These are phyloP conservation scores for Cicer yamashitae DNA, from an alignment of 306 rosid species.

Conservation along the genomic window DNA sequence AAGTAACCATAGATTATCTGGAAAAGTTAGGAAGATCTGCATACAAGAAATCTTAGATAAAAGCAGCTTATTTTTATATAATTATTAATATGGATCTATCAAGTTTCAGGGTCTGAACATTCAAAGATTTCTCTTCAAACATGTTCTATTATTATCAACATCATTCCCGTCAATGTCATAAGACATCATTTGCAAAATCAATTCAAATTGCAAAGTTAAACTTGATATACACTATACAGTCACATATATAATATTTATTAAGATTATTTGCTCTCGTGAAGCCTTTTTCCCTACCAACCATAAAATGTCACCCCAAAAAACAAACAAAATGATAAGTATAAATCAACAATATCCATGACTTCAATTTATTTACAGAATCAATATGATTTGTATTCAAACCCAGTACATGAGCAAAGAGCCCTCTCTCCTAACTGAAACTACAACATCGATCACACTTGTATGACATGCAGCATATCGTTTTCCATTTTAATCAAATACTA, in stretches of 20 bases:
- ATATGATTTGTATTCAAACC: conserved; percentile 36
- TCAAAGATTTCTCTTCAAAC: conserved; percentile 16
- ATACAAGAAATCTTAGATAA: conserved; percentile 24
- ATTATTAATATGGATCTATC: conserved; percentile 26
- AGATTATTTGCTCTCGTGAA: background rate
- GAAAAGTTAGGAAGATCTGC: conserved; percentile 14
- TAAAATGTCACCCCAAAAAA: background rate
- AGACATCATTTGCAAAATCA: conserved; percentile 23
- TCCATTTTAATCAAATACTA: conserved; percentile 35
- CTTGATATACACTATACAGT: conserved; percentile 13
- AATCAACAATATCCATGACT: conserved; percentile 17
- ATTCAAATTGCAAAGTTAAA: conserved; percentile 28
- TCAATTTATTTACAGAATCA: conserved; percentile 30
- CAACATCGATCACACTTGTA: conserved; percentile 18
- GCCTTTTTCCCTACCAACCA: background rate
- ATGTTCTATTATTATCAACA: conserved; percentile 14
- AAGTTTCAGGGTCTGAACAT: conserved; percentile 33
- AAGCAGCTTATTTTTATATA: conserved; percentile 15
- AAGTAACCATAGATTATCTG: conserved; percentile 22
- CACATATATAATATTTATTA: conserved; percentile 29
- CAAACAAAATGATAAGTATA: background rate
- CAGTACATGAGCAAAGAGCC: conserved; percentile 27
- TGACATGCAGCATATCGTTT: conserved; percentile 25
- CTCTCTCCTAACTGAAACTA: conserved; percentile 31
- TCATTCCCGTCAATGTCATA: conserved; percentile 14